Evolutionary conservation across 2,329 filamentous ascomycete species (phyloP).

Genomic region (Penicillium sp.): DNA sequence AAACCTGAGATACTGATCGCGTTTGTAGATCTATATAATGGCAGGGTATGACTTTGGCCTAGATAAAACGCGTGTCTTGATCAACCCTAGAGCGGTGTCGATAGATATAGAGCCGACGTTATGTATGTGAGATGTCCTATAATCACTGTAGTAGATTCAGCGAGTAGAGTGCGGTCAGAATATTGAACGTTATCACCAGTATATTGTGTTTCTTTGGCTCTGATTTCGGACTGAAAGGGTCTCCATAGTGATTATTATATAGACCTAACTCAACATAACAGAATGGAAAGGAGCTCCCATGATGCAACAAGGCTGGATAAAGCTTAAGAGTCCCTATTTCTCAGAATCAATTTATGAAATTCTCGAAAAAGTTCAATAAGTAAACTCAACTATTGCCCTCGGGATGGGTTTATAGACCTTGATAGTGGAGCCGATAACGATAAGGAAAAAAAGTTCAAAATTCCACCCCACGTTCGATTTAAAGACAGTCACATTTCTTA

Average conservation of each 20-base stretch:
- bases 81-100: neutral
- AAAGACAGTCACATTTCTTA: neutral
- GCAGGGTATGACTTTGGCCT: neutral
- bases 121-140: neutral
- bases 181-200: too few relatives aligned
- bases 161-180: rapidly evolving
- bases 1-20: too few relatives aligned
- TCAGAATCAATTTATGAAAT: neutral
- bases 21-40: too few relatives aligned
- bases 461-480: conserved; percentile 4
- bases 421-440: conserved; percentile 12
- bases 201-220: neutral
- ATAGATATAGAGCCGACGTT: neutral
- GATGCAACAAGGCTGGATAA: rapidly evolving
- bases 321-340: too few relatives aligned
- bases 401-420: neutral
- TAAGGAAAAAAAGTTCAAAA: conserved; percentile 12
- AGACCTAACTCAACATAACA: neutral
- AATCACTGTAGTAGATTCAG: neutral
- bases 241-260: neutral
- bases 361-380: neutral
- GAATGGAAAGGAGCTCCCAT: too few relatives aligned
- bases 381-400: too few relatives aligned
- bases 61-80: neutral
- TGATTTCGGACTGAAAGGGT: neutral